These are phyloP conservation scores for Aspergillus homomorphus DNA, from an alignment of 495 filamentous ascomycete genomes.

Conservation along the genomic window DNA sequence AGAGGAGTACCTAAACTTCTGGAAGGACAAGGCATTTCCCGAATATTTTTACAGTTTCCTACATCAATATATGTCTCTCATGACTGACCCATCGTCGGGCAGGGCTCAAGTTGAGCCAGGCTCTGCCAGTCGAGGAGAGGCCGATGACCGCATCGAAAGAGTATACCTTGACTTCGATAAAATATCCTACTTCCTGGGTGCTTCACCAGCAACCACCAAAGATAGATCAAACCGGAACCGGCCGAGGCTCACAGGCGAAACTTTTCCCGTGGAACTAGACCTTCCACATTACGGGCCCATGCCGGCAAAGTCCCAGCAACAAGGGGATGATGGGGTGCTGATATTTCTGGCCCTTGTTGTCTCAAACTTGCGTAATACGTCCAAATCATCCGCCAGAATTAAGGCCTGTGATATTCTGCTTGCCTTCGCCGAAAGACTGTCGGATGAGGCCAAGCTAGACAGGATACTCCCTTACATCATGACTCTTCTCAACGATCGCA, in stretches of 20 bases:
- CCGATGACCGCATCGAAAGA: conserved; percentile 90
- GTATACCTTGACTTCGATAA: conserved; percentile 96
- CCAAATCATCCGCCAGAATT: conserved; percentile 78
- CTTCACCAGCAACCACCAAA: conserved; percentile 18
- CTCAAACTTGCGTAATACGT: conserved; percentile 83
- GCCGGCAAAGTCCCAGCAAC: conserved; percentile 32
- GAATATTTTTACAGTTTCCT: conserved; percentile 96
- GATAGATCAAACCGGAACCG: conserved; percentile 23
- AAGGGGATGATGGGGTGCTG: conserved; percentile 79
- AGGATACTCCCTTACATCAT: conserved; percentile 89
- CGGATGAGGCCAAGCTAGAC: conserved; percentile 96
- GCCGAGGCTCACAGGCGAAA: conserved; percentile 33
- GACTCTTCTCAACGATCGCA: conserved; percentile 72
- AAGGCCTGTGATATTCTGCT: conserved; percentile 91
- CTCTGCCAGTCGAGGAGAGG: conserved; percentile 67
- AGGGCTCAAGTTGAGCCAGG: conserved; percentile 60
- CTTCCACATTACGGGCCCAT: conserved; percentile 79
- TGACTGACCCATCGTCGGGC: conserved; percentile 89
- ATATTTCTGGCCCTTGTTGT: conserved; percentile 88
- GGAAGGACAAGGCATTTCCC: conserved; percentile 87
- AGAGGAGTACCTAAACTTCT: conserved; percentile 91
- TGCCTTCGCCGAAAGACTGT: conserved; percentile 85
- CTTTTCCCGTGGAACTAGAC: conserved; percentile 79
- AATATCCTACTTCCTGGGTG: conserved; percentile 85
- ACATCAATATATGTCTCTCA: conserved; percentile 93